These are phyloP conservation scores for Salinomyces thailandicus DNA, from an alignment of 2,329 filamentous ascomycete species.

Conservation along the genomic window DNA sequence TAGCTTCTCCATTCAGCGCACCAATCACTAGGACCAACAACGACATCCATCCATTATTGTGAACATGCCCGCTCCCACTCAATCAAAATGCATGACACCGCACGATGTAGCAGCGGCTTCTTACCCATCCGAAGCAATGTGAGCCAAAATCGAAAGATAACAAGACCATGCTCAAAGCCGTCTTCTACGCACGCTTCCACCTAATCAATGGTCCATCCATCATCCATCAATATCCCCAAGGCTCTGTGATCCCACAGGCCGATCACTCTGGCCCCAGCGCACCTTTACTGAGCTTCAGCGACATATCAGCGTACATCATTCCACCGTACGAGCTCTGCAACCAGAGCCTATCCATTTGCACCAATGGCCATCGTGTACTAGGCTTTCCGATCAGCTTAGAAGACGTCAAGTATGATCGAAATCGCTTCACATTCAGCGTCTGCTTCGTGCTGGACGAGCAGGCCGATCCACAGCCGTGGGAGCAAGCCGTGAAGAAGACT, in stretches of 20 bases:
- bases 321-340: conserved; percentile 93
- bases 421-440: conserved; percentile 97
- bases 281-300: conserved; percentile 48
- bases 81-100: too few species aligned
- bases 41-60: too few species aligned
- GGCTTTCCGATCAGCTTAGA: conserved; percentile 84
- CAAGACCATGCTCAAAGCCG: conserved; percentile 51
- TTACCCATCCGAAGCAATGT: too few species aligned
- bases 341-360: conserved; percentile 66
- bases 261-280: neutral
- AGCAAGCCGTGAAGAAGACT: conserved; percentile 70
- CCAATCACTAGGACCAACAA: too few species aligned
- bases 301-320: conserved; percentile 85
- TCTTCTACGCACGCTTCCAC: conserved; percentile 59
- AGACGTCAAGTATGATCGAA: conserved; percentile 63
- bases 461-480: conserved; percentile 58
- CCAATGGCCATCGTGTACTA: conserved; percentile 69
- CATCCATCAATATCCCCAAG: conserved; percentile 22
- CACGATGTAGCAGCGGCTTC: too few species aligned
- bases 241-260: conserved; percentile 12
- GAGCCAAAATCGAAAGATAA: too few species aligned
- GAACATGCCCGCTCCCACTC: too few species aligned
- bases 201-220: conserved; percentile 34
- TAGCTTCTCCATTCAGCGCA: too few species aligned
- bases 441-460: conserved; percentile 66